A percentile compares a stretch with the other conserved stretches of the same genome.
These are phyloP conservation scores for Tylopilus plumbeoviolaceoides DNA, from an alignment of 768 basidiomycete genomes.

Conservation along the genomic window DNA sequence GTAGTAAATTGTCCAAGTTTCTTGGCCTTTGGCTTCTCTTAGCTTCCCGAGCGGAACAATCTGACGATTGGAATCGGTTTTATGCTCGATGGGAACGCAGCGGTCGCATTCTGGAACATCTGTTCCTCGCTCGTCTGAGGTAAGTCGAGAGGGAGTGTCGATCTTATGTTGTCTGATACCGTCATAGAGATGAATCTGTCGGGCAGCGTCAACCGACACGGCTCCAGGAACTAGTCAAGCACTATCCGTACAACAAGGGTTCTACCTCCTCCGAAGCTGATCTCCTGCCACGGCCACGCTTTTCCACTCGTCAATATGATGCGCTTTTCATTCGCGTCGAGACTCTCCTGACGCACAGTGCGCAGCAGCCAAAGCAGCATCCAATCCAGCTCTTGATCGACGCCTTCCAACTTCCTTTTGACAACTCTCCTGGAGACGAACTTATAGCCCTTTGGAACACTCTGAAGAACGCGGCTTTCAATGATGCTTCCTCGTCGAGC, in stretches of 20 bases:
- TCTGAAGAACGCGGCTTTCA: constrained; percentile 42
- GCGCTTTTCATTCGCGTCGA: constrained; percentile 68
- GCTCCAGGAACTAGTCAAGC: constrained; percentile 62
- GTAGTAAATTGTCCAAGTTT: constrained; percentile 71
- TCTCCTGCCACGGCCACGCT: constrained; percentile 59
- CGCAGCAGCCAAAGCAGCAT: constrained; percentile 41
- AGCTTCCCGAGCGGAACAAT: constrained; percentile 41
- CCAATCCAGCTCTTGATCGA: constrained; percentile 60
- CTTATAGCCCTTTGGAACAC: constrained; percentile 49
- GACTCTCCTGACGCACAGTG: constrained; percentile 41
- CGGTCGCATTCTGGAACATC: constrained; percentile 70
- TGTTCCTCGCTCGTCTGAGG: constrained; percentile 74
- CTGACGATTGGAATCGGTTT: constrained; percentile 60
- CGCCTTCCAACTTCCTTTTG: constrained; percentile 46
- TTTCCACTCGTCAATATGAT: constrained; percentile 61
- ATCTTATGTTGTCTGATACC: constrained; percentile 3
- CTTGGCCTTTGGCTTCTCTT: constrained; percentile 72
- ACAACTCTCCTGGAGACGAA: constrained; percentile 33
- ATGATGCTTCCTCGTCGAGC: constrained; percentile 19
- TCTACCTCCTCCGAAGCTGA: constrained; percentile 32
- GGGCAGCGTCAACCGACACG: constrained; percentile 61
- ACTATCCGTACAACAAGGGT: constrained; percentile 56
- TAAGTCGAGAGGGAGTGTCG: constrained; percentile 24
- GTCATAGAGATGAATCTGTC: constrained; percentile 52
- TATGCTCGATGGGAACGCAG: constrained; percentile 73